Evolutionary conservation across 768 basidiomycete species (phyloP).

Genomic region (Royoungia palumana): DNA sequence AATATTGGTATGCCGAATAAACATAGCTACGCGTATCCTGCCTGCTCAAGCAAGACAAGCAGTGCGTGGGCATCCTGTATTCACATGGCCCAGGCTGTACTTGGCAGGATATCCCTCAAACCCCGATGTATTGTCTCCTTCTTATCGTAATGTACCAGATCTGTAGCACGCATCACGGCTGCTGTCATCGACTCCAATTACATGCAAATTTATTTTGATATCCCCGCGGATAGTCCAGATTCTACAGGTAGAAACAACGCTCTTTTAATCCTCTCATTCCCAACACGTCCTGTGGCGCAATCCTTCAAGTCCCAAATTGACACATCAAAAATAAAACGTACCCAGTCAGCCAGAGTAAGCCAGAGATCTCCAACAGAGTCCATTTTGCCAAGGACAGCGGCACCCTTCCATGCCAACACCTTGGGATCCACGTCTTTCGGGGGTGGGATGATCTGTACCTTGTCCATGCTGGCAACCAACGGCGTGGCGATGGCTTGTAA

Average conservation of each 20-base stretch:
- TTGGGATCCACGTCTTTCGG: conserved; percentile 91
- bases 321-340: conserved; percentile 33
- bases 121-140: conserved; percentile 1
- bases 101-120: neutral
- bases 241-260: conserved; percentile 72
- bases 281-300: conserved; percentile 54
- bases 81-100: conserved; percentile 10
- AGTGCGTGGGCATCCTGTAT: conserved; percentile 1
- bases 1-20: conserved; percentile 4
- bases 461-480: conserved; percentile 78
- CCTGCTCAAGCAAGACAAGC: conserved; percentile 3
- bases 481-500: conserved; percentile 83
- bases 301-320: conserved; percentile 4
- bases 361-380: conserved; percentile 88
- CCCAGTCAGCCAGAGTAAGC: conserved; percentile 87
- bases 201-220: neutral
- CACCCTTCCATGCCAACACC: conserved; percentile 94
- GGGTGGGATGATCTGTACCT: conserved; percentile 89
- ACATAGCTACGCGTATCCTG: neutral
- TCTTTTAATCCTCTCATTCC: conserved; percentile 82
- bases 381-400: conserved; percentile 86
- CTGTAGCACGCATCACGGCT: neutral
- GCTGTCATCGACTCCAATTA: neutral
- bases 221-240: conserved; percentile 2
- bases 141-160: conserved; percentile 17